Conservation (phyloP, 352 stramenopile genomes). For the Pythium sukuiense region DNA sequence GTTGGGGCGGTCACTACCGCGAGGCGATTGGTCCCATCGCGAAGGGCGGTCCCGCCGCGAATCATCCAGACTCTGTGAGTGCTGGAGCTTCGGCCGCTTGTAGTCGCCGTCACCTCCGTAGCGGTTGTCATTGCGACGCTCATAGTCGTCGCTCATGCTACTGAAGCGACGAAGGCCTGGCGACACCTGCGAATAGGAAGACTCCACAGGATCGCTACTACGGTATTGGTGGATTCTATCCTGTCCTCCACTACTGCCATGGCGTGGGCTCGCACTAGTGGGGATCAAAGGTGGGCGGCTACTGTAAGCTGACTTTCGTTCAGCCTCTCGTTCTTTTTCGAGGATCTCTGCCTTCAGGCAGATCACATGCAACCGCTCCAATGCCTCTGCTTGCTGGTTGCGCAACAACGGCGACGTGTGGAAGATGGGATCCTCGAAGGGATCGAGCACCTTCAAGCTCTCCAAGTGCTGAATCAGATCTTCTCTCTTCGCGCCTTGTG, state of each 20-base stretch:
- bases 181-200: constrained; percentile 12
- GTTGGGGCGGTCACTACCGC: not conserved
- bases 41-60: constrained; percentile 36
- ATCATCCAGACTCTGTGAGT: constrained; percentile 61
- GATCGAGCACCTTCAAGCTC: constrained; percentile 37
- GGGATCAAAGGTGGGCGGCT: constrained; percentile 22
- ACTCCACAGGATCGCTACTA: constrained; percentile 21
- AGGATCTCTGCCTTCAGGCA: constrained; percentile 52
- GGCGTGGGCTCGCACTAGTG: constrained; percentile 11
- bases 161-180: constrained; percentile 21
- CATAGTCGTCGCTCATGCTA: constrained; percentile 21
- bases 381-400: constrained; percentile 41
- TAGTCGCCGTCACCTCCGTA: constrained; percentile 16
- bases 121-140: constrained; percentile 20
- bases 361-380: constrained; percentile 59
- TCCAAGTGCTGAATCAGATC: constrained; percentile 54
- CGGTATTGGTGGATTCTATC: constrained; percentile 20
- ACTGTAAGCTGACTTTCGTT: constrained; percentile 39
- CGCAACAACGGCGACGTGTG: constrained; percentile 31
- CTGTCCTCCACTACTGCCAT: constrained; percentile 1
- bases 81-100: constrained; percentile 63
- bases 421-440: constrained; percentile 46
- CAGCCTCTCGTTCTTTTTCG: constrained; percentile 51
- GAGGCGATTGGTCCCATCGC: constrained; percentile 36
- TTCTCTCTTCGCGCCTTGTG: constrained; percentile 64